Conservation (phyloP, 2,329 filamentous ascomycete genomes). For the Ophidiomyces ophidiicola region DNA sequence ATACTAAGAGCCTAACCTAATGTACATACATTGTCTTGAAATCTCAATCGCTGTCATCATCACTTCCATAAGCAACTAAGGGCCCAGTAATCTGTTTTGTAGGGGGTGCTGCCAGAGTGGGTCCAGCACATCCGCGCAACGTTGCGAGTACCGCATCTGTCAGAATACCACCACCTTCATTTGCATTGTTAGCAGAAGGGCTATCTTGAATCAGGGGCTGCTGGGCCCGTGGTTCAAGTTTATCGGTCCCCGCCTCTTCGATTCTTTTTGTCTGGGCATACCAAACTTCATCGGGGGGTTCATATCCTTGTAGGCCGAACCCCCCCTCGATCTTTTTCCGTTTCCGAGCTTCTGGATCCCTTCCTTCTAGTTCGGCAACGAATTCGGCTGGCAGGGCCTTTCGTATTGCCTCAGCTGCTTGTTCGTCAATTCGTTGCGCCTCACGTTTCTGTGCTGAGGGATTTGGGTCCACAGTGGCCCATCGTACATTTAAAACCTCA, state of each 20-base stretch:
- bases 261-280: slow-evolving; percentile 66
- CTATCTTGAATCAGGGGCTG: slow-evolving; percentile 37
- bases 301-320: slow-evolving; percentile 82
- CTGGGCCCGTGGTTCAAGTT: slow-evolving; percentile 41
- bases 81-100: slow-evolving; percentile 45
- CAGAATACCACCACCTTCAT: slow-evolving; percentile 54
- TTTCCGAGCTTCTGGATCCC: slow-evolving; percentile 76
- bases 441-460: slow-evolving; percentile 89
- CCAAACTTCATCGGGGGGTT: slow-evolving; percentile 88
- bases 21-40: slow-evolving; percentile 8
- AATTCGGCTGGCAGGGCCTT: slow-evolving; percentile 79
- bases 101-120: slow-evolving; percentile 35
- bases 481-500: slow-evolving; percentile 88
- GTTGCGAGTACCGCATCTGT: slow-evolving; percentile 72
- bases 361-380: slow-evolving; percentile 84
- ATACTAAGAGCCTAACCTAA: slow-evolving; percentile 4
- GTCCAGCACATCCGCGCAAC: slow-evolving; percentile 46
- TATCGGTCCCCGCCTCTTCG: slow-evolving; percentile 48
- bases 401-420: slow-evolving; percentile 86
- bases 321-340: slow-evolving; percentile 77
- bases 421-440: slow-evolving; percentile 78
- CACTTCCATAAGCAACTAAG: slow-evolving; percentile 79
- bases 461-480: slow-evolving; percentile 94
- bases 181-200: slow-evolving; percentile 22
- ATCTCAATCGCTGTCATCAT: slow-evolving; percentile 58